These are phyloP conservation scores for Circinella minor DNA, from an alignment of 371 early-diverging fungal genomes.

Conservation along the genomic window DNA sequence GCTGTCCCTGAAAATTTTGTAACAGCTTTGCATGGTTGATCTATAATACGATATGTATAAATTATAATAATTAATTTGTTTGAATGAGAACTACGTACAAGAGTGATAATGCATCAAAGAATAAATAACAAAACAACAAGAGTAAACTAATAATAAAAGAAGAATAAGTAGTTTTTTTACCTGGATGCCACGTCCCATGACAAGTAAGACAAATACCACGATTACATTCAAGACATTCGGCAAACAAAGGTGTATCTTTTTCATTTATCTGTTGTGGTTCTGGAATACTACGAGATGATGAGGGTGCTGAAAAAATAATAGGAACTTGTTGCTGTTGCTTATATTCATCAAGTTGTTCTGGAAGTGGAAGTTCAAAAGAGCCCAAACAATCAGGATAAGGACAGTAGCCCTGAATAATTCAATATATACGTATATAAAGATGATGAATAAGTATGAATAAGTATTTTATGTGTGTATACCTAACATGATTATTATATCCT, in stretches of 20 bases:
- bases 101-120: no score
- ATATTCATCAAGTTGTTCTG: background rate
- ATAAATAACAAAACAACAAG: no score
- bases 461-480: no score
- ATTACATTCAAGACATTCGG: slow-evolving; percentile 13
- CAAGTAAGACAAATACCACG: slow-evolving; percentile 11
- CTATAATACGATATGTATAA: no score
- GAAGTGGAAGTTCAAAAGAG: background rate
- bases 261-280: background rate
- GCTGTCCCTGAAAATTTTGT: no score
- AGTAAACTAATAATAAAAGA: no score
- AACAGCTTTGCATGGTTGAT: no score
- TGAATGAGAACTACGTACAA: no score
- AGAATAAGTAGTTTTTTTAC: background rate
- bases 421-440: background rate
- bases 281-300: no score
- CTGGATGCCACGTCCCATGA: background rate
- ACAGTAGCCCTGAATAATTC: background rate
- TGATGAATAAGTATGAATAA: background rate
- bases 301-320: no score
- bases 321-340: background rate
- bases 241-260: background rate
- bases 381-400: slow-evolving; percentile 16
- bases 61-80: no score
- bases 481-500: background rate